phyloP scores from a whole-genome alignment of 257 asterid species.

The Solanum microdontum region DNA sequence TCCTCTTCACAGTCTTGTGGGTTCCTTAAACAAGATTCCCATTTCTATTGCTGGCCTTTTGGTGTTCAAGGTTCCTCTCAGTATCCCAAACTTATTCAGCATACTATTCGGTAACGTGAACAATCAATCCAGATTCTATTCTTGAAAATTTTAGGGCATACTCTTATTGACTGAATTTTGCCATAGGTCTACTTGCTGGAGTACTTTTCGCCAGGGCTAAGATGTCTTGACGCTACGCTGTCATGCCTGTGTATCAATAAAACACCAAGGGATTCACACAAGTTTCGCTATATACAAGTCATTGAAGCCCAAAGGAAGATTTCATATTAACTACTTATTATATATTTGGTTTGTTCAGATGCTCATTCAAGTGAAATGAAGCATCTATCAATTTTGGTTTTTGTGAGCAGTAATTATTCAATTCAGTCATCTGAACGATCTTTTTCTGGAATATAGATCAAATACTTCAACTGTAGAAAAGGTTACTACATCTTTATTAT shows the following conservation, averaged over 20 bases:
- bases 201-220: constrained; percentile 37
- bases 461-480: background rate
- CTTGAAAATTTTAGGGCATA: background rate
- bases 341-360: background rate
- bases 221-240: constrained; percentile 15
- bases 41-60: constrained; percentile 32
- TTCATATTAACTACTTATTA: background rate
- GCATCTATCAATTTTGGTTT: background rate
- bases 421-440: background rate
- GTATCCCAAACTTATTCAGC: constrained; percentile 32
- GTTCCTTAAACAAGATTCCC: constrained; percentile 44
- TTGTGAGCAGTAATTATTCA: background rate
- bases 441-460: background rate
- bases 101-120: constrained; percentile 28
- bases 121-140: background rate
- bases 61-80: constrained; percentile 34
- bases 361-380: background rate
- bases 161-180: background rate
- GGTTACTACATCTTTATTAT: background rate
- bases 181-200: constrained; percentile 40
- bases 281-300: background rate
- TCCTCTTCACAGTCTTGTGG: constrained; percentile 28
- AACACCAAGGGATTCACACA: background rate
- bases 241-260: background rate
- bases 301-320: background rate